These are phyloP conservation scores for Leccinum obscurum DNA, from an alignment of 768 basidiomycete genomes.

Conservation along the genomic window DNA sequence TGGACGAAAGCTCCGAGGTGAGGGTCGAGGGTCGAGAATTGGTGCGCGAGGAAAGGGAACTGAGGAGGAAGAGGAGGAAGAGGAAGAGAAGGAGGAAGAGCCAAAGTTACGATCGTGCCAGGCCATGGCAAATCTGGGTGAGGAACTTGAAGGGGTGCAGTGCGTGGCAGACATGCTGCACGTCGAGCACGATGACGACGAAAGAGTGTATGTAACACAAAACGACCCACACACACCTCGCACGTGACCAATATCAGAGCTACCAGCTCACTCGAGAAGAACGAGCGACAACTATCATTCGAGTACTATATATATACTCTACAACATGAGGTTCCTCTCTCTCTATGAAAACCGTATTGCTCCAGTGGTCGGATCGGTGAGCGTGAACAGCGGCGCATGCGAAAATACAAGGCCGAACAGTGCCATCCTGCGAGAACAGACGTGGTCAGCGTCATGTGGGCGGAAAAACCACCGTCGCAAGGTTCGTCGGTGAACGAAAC, in stretches of 20 bases:
- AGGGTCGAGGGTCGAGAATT: constrained; percentile 7
- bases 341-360: constrained; percentile 33
- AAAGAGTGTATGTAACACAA: background rate
- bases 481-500: constrained; percentile 25
- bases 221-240: constrained; percentile 16
- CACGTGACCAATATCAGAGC: constrained; percentile 30
- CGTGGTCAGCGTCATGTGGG: constrained; percentile 29
- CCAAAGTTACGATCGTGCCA: background rate
- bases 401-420: constrained; percentile 33
- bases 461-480: constrained; percentile 7
- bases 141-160: constrained; percentile 22
- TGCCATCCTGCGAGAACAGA: constrained; percentile 34
- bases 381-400: constrained; percentile 32
- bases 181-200: constrained; percentile 8
- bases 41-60: constrained; percentile 23
- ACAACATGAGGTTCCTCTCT: constrained; percentile 18
- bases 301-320: constrained; percentile 19
- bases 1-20: constrained; percentile 3
- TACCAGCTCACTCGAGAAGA: background rate
- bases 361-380: constrained; percentile 35
- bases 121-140: background rate
- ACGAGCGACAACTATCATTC: background rate
- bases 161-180: constrained; percentile 36
- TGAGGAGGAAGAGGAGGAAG: constrained; percentile 16
- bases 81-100: constrained; percentile 1